Conservation (phyloP, 208 protist species). For the Crithidia acanthocephali region DNA sequence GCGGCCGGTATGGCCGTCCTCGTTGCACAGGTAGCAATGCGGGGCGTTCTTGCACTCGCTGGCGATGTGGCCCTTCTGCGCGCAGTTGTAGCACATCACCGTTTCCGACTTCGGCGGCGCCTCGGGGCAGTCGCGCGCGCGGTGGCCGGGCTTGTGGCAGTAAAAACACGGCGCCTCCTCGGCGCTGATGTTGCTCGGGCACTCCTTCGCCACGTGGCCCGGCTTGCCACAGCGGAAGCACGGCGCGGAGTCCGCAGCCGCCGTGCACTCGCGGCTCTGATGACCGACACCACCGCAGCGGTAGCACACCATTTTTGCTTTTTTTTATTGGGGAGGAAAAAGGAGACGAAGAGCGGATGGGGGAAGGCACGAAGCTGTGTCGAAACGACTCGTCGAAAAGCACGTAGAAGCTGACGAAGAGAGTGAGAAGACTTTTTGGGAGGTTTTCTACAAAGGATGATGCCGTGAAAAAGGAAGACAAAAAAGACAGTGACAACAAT, state of each 20-base stretch:
- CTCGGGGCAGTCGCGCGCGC: conserved; percentile 85
- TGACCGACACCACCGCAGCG: conserved; percentile 83
- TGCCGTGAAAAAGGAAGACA: not conserved
- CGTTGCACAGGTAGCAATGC: conserved; percentile 86
- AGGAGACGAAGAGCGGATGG: conserved; percentile 10
- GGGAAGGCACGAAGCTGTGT: conserved; percentile 8
- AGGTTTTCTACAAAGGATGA: not conserved
- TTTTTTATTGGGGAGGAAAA: conserved; percentile 27
- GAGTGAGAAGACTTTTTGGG: not conserved
- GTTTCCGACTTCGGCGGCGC: conserved; percentile 71
- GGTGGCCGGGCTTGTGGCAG: conserved; percentile 88
- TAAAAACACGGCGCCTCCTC: conserved; percentile 87
- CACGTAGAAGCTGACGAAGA: not conserved
- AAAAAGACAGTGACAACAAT: not conserved
- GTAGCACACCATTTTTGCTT: conserved; percentile 85
- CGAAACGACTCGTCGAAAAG: not conserved
- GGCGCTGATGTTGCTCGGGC: conserved; percentile 61
- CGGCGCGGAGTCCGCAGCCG: conserved; percentile 42
- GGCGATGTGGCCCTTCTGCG: conserved; percentile 79
- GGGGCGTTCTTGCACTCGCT: conserved; percentile 73
- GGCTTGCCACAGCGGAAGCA: conserved; percentile 87
- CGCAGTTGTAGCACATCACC: conserved; percentile 84
- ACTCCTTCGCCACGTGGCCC: conserved; percentile 82
- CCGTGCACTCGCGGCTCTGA: conserved; percentile 79
- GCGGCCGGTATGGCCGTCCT: conserved; percentile 81